Percentiles rank a stretch among this genome's conserved stretches.
Evolutionary conservation across 371 early-diverging fungal species (phyloP).

Genomic region (Fennellomyces sp.): DNA sequence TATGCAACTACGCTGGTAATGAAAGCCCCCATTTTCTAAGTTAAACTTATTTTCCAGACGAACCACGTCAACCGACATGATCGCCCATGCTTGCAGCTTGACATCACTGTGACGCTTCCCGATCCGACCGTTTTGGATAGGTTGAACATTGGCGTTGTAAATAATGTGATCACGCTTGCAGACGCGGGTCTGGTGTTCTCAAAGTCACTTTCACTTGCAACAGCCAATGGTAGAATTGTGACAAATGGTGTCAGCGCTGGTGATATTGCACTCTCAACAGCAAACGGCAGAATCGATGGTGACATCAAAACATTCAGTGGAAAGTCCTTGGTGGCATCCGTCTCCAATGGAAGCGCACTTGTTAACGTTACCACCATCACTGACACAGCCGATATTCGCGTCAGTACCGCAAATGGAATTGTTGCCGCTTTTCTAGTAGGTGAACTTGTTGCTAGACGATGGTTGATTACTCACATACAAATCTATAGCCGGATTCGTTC

Average conservation of each 20-base stretch:
- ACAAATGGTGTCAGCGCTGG: not conserved
- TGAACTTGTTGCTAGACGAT: not conserved
- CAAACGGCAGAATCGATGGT: not conserved
- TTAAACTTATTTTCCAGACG: not conserved
- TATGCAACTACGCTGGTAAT: not conserved
- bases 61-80: not conserved
- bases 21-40: not conserved
- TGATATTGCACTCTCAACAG: not conserved
- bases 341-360: not conserved
- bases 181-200: not conserved
- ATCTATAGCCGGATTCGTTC: not conserved
- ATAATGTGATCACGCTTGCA: not conserved
- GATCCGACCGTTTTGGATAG: not conserved
- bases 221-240: not conserved
- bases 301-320: not conserved
- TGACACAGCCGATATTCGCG: not conserved
- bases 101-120: not conserved
- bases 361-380: not conserved
- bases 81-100: not conserved
- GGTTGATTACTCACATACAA: not conserved
- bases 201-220: not conserved
- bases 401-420: not conserved
- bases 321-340: not conserved
- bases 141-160: not conserved
- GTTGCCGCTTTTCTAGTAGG: not conserved